A percentile compares a stretch with the other conserved stretches of the same genome.
phyloP scores from a whole-genome alignment of 2,329 filamentous ascomycete species.

The Aspergillus oerlinghausenensis region DNA sequence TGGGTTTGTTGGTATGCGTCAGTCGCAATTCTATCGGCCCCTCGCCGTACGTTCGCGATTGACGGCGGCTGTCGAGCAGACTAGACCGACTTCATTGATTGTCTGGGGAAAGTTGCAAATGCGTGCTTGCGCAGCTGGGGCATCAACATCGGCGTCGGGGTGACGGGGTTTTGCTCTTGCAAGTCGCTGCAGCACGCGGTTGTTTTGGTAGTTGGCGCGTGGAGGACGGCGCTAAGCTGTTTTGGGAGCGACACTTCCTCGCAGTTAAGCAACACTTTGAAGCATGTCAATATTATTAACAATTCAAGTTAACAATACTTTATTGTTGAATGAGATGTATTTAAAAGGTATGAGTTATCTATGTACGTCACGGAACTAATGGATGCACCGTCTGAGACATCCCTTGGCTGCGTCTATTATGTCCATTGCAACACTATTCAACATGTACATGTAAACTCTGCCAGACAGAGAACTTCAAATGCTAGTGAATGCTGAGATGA shows the following conservation, averaged over 20 bases:
- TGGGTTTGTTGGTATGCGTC: constrained; percentile 6
- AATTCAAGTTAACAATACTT: background rate
- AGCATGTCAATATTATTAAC: background rate
- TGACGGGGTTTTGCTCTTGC: constrained; percentile 16
- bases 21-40: constrained; percentile 11
- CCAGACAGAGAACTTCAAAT: background rate
- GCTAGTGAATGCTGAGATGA: background rate
- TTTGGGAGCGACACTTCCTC: constrained; percentile 18
- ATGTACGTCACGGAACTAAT: background rate
- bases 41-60: constrained; percentile 8
- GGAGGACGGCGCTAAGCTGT: constrained; percentile 29
- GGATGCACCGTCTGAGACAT: background rate
- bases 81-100: background rate
- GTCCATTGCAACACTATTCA: background rate
- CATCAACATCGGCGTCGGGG: constrained; percentile 10
- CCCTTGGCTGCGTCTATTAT: background rate
- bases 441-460: background rate
- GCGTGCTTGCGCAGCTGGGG: constrained; percentile 16
- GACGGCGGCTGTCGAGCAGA: constrained; percentile 1
- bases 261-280: background rate
- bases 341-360: background rate
- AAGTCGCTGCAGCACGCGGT: constrained; percentile 29
- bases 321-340: background rate
- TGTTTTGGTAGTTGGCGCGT: constrained; percentile 40
- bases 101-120: constrained; percentile 3